Evolutionary conservation across 768 basidiomycete genomes (phyloP).

Genomic region (Suillus plorans): DNA sequence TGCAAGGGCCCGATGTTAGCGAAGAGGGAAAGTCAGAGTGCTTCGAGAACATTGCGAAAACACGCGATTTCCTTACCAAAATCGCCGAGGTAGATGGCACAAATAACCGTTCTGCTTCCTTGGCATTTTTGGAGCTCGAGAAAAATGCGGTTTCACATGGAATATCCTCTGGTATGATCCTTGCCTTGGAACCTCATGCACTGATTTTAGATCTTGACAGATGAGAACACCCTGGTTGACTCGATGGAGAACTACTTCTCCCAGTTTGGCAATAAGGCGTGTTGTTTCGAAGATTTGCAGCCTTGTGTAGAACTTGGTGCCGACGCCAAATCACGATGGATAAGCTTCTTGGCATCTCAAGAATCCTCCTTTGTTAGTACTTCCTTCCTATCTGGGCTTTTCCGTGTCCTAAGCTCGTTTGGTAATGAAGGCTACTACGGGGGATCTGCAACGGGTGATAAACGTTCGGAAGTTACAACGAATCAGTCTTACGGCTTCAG

Average conservation of each 20-base stretch:
- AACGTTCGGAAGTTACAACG: slow-evolving; percentile 78
- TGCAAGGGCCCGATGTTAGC: slow-evolving; percentile 29
- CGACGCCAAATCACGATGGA: slow-evolving; percentile 51
- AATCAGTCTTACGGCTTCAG: slow-evolving; percentile 47
- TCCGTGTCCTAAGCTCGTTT: background rate
- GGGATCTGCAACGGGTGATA: slow-evolving; percentile 64
- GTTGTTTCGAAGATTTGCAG: slow-evolving; percentile 84
- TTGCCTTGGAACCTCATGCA: background rate
- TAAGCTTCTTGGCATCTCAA: slow-evolving; percentile 48
- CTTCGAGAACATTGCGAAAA: slow-evolving; percentile 39
- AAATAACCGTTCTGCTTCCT: slow-evolving; percentile 69
- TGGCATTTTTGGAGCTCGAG: slow-evolving; percentile 79
- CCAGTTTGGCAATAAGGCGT: slow-evolving; percentile 74
- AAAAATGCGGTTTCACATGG: slow-evolving; percentile 50
- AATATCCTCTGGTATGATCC: slow-evolving; percentile 46
- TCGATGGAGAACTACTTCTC: slow-evolving; percentile 70
- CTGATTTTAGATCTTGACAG: slow-evolving; percentile 31
- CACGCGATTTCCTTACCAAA: slow-evolving; percentile 51
- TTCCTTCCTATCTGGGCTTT: background rate
- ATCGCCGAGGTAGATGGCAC: slow-evolving; percentile 65
- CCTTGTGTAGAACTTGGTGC: slow-evolving; percentile 58
- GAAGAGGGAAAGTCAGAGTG: slow-evolving; percentile 39
- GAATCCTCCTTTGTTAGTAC: slow-evolving; percentile 49
- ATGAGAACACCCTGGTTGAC: slow-evolving; percentile 40
- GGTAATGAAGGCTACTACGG: slow-evolving; percentile 42